These are phyloP conservation scores for Penicillium cosmopolitanum DNA, from an alignment of 495 filamentous ascomycete genomes.

Conservation along the genomic window DNA sequence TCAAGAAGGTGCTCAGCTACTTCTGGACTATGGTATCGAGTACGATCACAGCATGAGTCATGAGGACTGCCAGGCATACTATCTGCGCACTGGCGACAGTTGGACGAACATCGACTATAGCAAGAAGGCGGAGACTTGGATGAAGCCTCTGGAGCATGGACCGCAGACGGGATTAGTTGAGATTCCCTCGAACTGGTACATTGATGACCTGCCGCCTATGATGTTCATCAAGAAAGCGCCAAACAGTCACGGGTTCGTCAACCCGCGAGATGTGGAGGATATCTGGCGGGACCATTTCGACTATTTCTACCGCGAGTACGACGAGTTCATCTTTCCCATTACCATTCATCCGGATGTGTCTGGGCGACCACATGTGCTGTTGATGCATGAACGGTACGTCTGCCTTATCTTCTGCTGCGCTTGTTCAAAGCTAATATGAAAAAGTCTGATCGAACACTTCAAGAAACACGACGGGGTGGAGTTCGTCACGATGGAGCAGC, in stretches of 20 bases:
- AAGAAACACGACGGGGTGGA: conserved; percentile 73
- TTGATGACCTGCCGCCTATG: conserved; percentile 64
- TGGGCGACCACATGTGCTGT: conserved; percentile 65
- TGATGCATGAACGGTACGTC: conserved; percentile 61
- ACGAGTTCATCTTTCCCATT: conserved; percentile 71
- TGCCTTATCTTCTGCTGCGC: neutral
- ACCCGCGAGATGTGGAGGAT: conserved; percentile 58
- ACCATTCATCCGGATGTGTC: conserved; percentile 69
- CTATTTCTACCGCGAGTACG: conserved; percentile 68
- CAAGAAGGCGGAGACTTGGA: conserved; percentile 65
- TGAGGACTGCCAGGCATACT: conserved; percentile 68
- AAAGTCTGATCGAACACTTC: conserved; percentile 68
- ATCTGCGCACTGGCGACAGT: conserved; percentile 57
- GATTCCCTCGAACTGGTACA: conserved; percentile 69
- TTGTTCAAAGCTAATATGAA: conserved; percentile 5
- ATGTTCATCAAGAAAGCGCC: conserved; percentile 65
- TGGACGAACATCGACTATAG: conserved; percentile 65
- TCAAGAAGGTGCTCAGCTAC: conserved; percentile 64
- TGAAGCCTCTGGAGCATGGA: conserved; percentile 61
- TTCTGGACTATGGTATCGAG: conserved; percentile 70
- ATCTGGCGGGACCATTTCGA: conserved; percentile 68
- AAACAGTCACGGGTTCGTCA: conserved; percentile 63
- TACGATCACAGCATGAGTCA: conserved; percentile 71
- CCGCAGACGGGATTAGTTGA: conserved; percentile 61
- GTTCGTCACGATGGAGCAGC: conserved; percentile 71